Evolutionary conservation across 23 red algal species (phyloP), one percentile per base, ranked within the genome.

Genomic region (Gracilaria gracilis): DNA sequence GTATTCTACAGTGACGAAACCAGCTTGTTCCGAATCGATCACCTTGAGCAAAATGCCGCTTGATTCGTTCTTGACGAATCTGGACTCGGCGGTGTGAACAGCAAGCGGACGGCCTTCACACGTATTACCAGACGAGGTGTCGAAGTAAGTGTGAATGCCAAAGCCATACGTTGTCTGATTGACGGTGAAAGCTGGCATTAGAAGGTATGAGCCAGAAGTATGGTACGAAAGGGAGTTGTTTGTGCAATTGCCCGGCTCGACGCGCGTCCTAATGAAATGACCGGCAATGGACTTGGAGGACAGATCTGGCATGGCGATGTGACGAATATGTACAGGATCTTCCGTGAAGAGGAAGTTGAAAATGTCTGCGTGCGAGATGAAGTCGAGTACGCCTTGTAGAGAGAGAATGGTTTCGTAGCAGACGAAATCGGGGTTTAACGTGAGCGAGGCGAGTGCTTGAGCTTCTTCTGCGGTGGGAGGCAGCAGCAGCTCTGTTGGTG

Each of bases 21-120:
- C 72, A 25, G 72, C 50, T 31, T 77, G 72, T 9, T 77, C 72
- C 21, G 72, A 77, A n/a, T 77, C 72, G 11, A 77, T 46, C 1
- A 77, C 72, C 39, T 77, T 77, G 72, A 77, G 72, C 46, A 77
- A 42, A 77, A 77, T 77, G 9, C 72, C 72, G 27, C n/a, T 49
- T 7, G 72, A 48, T 31, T 77, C 72, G 42, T 77, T 77, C 72
- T 77, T 77, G 38, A 77, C 72, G 23, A 77, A 77, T n/a, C 42
- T 46, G 72, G 72, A 77, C 46, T 77, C 72, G 72, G 42, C 72
- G 0, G 72, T 77, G 72, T 28, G 34, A 77, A 49, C 14, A 2
- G 46, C 40, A 17, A 42, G 40, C 15, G 72, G 72, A 25, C 40
- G 72, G 6, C 11, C 21, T 8, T 23, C 6, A 9, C 31, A 31